phyloP scores from a whole-genome alignment of 179 eudicot species.

The Drosera spatulata region DNA sequence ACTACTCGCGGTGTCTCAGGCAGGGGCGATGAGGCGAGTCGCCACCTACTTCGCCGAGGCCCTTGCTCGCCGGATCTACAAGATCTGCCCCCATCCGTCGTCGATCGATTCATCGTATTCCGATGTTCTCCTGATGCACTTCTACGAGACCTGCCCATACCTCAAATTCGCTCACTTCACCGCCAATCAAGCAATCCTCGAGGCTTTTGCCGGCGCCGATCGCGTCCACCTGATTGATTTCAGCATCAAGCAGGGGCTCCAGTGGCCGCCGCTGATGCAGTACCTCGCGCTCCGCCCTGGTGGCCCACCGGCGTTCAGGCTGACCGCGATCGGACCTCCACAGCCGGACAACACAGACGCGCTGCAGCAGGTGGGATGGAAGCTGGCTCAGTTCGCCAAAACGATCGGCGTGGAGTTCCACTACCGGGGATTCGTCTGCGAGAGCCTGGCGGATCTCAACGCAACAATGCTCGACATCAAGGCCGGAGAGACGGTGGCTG shows the following conservation, averaged over 20 bases:
- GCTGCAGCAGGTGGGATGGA: constrained; percentile 80
- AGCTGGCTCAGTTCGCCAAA: constrained; percentile 70
- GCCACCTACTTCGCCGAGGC: constrained; percentile 84
- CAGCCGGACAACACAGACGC: constrained; percentile 70
- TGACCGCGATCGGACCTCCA: constrained; percentile 87
- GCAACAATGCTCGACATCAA: constrained; percentile 37
- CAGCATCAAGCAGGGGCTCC: constrained; percentile 88
- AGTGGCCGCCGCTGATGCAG: constrained; percentile 92
- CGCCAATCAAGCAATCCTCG: constrained; percentile 78
- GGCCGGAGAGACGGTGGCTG: constrained; percentile 56
- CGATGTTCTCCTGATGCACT: constrained; percentile 11
- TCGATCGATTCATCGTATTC: constrained; percentile 28
- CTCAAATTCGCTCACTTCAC: constrained; percentile 87
- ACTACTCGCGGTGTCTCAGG: constrained; percentile 49
- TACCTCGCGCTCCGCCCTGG: constrained; percentile 66
- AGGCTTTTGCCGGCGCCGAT: constrained; percentile 51
- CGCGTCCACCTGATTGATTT: constrained; percentile 82
- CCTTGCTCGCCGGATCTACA: constrained; percentile 62
- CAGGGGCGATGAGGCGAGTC: constrained; percentile 72
- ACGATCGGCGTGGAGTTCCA: constrained; percentile 60
- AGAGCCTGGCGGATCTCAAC: constrained; percentile 60
- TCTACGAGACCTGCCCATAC: constrained; percentile 69
- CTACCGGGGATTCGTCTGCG: constrained; percentile 65
- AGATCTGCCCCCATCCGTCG: constrained; percentile 37
- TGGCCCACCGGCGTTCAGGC: constrained; percentile 66